Evolutionary conservation across 345 rosid genomes (phyloP).

Genomic region (Pistacia vera): DNA sequence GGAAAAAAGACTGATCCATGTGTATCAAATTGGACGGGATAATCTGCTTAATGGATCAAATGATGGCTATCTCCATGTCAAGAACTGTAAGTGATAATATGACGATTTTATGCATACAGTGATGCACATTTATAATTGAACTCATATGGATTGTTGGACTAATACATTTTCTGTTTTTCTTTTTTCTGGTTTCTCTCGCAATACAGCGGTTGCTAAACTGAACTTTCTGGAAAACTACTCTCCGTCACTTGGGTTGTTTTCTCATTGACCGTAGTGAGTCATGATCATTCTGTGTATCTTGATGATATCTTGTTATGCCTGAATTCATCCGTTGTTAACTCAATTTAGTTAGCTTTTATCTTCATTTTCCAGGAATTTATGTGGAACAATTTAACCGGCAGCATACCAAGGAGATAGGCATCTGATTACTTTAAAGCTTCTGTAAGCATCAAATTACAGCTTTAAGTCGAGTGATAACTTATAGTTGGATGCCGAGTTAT

Average conservation of each 20-base stretch:
- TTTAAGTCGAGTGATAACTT: too few relatives aligned
- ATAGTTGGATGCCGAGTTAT: too few relatives aligned
- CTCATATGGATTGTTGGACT: too few relatives aligned
- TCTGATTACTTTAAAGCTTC: slow-evolving; percentile 65
- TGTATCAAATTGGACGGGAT: slow-evolving; percentile 85
- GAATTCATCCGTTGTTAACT: neutral
- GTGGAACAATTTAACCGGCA: slow-evolving; percentile 82
- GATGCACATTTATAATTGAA: too few relatives aligned
- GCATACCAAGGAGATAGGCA: slow-evolving; percentile 83
- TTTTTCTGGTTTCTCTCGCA: neutral
- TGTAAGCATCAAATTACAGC: slow-evolving; percentile 48
- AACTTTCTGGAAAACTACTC: slow-evolving; percentile 76
- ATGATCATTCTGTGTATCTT: neutral
- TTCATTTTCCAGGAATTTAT: slow-evolving; percentile 64
- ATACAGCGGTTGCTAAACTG: slow-evolving; percentile 69
- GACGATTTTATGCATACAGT: neutral
- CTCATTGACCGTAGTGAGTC: slow-evolving; percentile 64
- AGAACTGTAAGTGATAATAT: slow-evolving; percentile 54
- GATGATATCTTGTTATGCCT: neutral
- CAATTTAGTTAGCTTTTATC: too few relatives aligned
- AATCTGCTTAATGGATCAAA: slow-evolving; percentile 53
- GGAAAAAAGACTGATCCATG: slow-evolving; percentile 72
- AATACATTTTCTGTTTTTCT: neutral
- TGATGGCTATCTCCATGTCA: slow-evolving; percentile 78
- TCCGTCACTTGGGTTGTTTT: slow-evolving; percentile 70